Conservation (phyloP, 2,329 filamentous ascomycete species). For the Sclerotiophoma versabilis region DNA sequence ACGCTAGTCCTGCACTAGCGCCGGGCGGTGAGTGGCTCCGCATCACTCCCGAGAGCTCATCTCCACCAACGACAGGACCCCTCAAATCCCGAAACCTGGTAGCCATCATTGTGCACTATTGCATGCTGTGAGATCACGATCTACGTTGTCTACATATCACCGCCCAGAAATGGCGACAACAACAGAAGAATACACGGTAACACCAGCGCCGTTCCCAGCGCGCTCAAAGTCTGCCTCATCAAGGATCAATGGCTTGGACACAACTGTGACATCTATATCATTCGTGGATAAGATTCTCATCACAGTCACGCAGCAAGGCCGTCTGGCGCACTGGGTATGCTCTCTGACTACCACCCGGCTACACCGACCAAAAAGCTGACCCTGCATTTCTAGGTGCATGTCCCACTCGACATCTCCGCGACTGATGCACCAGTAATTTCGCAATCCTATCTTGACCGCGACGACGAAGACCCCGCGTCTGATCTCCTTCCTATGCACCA, state of each 20-base stretch:
- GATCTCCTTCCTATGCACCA: conserved; percentile 77
- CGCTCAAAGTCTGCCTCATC: conserved; percentile 63
- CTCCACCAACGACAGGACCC: conserved; percentile 4
- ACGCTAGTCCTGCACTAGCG: conserved; percentile 3
- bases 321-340: conserved; percentile 88
- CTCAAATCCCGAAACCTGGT: neutral
- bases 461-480: conserved; percentile 45
- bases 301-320: conserved; percentile 84
- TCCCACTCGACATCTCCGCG: conserved; percentile 74
- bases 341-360: neutral
- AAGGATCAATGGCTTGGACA: conserved; percentile 70
- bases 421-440: conserved; percentile 67
- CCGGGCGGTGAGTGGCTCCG: conserved; percentile 28
- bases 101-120: neutral
- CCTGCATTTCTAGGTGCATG: conserved; percentile 68
- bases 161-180: conserved; percentile 13
- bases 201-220: conserved; percentile 69
- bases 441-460: conserved; percentile 54
- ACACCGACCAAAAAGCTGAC: conserved; percentile 17
- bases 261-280: conserved; percentile 73
- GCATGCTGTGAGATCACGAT: neutral
- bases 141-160: neutral
- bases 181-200: conserved; percentile 31
- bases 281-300: conserved; percentile 93
- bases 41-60: conserved; percentile 15